These are phyloP conservation scores for Zoysia matrella DNA, from an alignment of 202 grass and related monocot genomes.

Conservation along the genomic window DNA sequence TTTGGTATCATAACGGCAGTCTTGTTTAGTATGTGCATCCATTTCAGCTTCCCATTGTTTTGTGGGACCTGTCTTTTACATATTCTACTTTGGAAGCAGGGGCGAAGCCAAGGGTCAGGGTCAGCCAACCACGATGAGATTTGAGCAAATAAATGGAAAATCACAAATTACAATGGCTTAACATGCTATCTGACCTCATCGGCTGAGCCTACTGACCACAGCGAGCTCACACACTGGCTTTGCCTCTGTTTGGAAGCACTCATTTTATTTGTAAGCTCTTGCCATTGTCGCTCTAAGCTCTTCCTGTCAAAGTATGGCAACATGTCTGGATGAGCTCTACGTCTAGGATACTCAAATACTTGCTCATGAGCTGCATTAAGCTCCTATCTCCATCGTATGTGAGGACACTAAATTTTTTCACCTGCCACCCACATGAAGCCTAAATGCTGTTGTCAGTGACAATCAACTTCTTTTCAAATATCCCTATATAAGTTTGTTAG, in stretches of 20 bases:
- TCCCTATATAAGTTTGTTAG: slow-evolving; percentile 9
- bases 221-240: no score
- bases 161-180: no score
- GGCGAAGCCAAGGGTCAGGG: no score
- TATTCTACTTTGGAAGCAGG: background rate
- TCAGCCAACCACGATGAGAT: no score
- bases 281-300: background rate
- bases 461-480: background rate
- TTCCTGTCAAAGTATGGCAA: slow-evolving; percentile 8
- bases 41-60: slow-evolving; percentile 12
- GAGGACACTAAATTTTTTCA: slow-evolving; percentile 15
- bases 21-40: slow-evolving; percentile 10
- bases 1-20: background rate
- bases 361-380: slow-evolving; percentile 9
- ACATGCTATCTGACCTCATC: no score
- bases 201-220: no score
- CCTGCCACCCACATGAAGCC: slow-evolving; percentile 12
- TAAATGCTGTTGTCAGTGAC: background rate
- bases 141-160: no score
- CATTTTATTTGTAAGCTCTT: background rate
- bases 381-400: slow-evolving; percentile 5
- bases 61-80: slow-evolving; percentile 12
- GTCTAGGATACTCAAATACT: slow-evolving; percentile 7
- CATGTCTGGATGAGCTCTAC: slow-evolving; percentile 11
- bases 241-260: background rate